A percentile compares a stretch with the other conserved stretches of the same genome.
Conservation (phyloP, 306 rosid species). For the Calophaca sinica region DNA sequence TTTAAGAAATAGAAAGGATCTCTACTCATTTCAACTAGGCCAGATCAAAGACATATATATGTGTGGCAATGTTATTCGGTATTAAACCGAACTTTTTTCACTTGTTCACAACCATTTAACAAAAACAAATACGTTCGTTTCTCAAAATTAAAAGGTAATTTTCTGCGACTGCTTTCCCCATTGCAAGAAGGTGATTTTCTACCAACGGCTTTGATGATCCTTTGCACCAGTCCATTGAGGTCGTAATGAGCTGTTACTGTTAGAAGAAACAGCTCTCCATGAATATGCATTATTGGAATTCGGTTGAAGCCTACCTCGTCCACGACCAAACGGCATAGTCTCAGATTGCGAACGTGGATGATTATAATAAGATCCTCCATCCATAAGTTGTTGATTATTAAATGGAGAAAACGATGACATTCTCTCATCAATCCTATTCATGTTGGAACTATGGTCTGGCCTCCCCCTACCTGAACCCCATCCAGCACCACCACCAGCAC, state of each 20-base stretch:
- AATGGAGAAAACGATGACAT: background rate
- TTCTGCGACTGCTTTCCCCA: no score
- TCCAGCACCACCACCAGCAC: conserved; percentile 53
- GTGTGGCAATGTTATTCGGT: no score
- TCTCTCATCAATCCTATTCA: background rate
- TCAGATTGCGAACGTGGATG: conserved; percentile 1
- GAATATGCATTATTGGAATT: conserved; percentile 1
- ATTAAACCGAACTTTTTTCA: no score
- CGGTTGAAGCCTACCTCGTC: conserved; percentile 22
- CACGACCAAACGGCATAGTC: conserved; percentile 19
- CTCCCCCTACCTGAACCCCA: conserved; percentile 52
- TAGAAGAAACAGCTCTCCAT: conserved; percentile 3
- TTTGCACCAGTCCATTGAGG: conserved; percentile 5
- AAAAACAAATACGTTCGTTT: no score
- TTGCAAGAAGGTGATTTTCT: background rate
- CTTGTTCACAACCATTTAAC: no score
- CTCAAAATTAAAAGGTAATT: no score
- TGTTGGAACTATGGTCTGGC: background rate
- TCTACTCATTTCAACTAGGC: background rate
- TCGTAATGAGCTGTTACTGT: background rate
- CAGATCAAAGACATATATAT: no score
- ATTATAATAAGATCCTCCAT: background rate
- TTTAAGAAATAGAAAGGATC: no score
- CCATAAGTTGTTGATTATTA: background rate
- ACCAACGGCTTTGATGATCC: conserved; percentile 15